A percentile compares a stretch with the other conserved stretches of the same genome.
Evolutionary conservation across 495 filamentous ascomycete genomes (phyloP).

Genomic region (Pseudoneurospora amorphoporcata): DNA sequence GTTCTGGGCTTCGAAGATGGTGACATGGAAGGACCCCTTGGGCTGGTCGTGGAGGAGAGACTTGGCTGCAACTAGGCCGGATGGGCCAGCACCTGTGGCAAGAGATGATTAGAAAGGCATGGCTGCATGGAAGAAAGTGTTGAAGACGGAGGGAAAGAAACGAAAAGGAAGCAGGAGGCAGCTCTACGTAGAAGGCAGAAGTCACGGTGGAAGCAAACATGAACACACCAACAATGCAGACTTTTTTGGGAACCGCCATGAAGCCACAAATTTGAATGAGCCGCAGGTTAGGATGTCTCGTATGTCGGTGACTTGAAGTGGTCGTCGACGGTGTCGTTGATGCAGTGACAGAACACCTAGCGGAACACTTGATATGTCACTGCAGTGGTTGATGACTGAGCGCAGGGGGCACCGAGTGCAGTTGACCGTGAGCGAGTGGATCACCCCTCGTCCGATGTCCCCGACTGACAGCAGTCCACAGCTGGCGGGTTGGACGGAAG

Average conservation of each 20-base stretch:
- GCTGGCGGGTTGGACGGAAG: background rate
- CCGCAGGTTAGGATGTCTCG: too few species aligned
- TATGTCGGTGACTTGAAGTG: background rate
- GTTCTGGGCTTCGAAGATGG: conserved; percentile 56
- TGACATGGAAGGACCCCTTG: conserved; percentile 50
- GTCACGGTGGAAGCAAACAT: background rate
- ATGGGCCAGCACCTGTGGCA: conserved; percentile 60
- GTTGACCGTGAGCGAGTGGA: background rate
- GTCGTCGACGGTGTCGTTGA: background rate
- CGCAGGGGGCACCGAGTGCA: background rate
- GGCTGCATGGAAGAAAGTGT: background rate
- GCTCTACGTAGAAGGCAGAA: background rate
- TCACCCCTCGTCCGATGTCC: background rate
- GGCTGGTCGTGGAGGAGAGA: conserved; percentile 54
- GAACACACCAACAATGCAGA: conserved; percentile 56
- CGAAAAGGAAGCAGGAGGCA: background rate
- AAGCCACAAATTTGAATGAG: background rate
- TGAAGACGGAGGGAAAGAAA: background rate
- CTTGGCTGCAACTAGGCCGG: conserved; percentile 75
- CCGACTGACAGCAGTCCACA: background rate
- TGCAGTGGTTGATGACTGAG: background rate
- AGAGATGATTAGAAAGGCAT: background rate
- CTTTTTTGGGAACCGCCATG: conserved; percentile 36
- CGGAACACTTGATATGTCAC: too few species aligned
- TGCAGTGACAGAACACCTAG: background rate